A percentile compares a stretch with the other conserved stretches of the same genome.
phyloP scores from a whole-genome alignment of 176 grass and related monocot genomes.

The Juncus inflexus region DNA sequence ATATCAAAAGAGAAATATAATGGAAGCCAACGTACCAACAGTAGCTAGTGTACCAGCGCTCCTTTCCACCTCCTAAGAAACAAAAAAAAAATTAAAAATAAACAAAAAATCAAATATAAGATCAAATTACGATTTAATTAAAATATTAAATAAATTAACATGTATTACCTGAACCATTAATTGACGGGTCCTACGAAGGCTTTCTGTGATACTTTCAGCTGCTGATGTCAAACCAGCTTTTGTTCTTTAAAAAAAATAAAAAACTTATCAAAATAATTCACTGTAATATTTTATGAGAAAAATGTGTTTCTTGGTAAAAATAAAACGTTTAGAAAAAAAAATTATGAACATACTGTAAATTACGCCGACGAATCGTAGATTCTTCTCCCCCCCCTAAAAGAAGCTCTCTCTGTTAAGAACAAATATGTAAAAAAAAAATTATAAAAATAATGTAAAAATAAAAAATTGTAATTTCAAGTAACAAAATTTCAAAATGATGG shows the following conservation, averaged over 20 bases:
- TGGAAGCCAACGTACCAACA: conserved; percentile 48
- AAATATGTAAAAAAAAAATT: conserved; percentile 19
- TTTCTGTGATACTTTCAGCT: conserved; percentile 89
- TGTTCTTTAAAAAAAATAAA: conserved; percentile 45
- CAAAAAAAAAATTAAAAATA: conserved; percentile 16
- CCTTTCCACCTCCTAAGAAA: conserved; percentile 41
- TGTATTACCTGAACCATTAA: conserved; percentile 90
- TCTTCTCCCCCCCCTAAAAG: conserved; percentile 65
- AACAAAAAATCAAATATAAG: conserved; percentile 6
- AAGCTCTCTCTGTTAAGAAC: conserved; percentile 60
- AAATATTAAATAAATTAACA: not conserved
- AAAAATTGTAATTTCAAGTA: too few species aligned
- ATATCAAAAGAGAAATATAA: not conserved
- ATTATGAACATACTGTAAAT: conserved; percentile 57
- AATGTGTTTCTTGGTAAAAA: too few species aligned
- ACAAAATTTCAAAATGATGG: conserved; percentile 4
- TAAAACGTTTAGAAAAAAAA: not conserved
- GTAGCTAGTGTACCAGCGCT: conserved; percentile 68
- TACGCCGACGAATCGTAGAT: conserved; percentile 52
- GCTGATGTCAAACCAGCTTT: conserved; percentile 85
- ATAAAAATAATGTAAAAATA: too few species aligned
- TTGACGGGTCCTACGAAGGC: conserved; percentile 66
- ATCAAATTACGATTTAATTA: not conserved
- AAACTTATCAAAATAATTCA: not conserved
- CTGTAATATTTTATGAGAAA: too few species aligned